Percentiles rank a stretch among this genome's conserved stretches.
Conservation (phyloP, 345 rosid genomes). For the Eucalyptus marginata region DNA sequence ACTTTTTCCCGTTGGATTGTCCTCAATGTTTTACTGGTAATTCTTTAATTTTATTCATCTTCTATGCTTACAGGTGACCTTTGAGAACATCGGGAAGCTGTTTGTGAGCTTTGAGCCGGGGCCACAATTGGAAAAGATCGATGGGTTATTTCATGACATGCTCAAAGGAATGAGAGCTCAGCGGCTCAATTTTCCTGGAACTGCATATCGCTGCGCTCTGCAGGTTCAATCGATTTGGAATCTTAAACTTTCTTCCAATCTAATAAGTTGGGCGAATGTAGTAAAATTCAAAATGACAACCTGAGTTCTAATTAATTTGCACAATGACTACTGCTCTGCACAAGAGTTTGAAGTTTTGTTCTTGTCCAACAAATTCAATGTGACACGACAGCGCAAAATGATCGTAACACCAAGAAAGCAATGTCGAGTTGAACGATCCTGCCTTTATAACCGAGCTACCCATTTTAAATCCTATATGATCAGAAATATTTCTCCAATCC, state of each 20-base stretch:
- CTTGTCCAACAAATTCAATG: background rate
- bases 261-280: background rate
- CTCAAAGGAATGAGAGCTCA: constrained; percentile 16
- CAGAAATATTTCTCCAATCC: background rate
- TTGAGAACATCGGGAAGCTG: constrained; percentile 17
- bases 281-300: background rate
- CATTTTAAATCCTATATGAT: background rate
- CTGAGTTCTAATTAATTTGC: background rate
- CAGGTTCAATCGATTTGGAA: constrained; percentile 4
- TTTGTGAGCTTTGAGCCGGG: constrained; percentile 31
- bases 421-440: background rate
- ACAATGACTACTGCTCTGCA: background rate
- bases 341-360: background rate
- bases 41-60: background rate
- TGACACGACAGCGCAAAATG: background rate
- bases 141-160: constrained; percentile 6
- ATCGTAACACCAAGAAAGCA: background rate
- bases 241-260: background rate
- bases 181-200: constrained; percentile 25
- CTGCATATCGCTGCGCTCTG: constrained; percentile 11
- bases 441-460: background rate
- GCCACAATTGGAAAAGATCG: constrained; percentile 2
- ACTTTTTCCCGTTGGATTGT: background rate
- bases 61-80: constrained; percentile 7
- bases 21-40: background rate